phyloP scores from a whole-genome alignment of 108 stramenopile genomes.

The Skeletonema marinoi region DNA sequence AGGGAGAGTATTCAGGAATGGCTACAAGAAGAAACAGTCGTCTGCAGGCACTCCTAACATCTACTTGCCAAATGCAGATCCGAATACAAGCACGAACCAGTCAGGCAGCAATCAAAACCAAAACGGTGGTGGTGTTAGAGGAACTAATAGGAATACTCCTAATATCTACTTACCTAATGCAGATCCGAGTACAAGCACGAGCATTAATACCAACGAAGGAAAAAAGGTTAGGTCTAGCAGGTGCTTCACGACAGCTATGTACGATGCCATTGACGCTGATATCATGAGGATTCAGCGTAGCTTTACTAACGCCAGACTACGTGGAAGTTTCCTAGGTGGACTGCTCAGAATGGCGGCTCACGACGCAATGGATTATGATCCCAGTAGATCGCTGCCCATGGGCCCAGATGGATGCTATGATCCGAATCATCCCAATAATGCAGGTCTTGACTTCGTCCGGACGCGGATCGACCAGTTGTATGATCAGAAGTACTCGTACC shows the following conservation, averaged over 20 bases:
- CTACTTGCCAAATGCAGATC: not conserved
- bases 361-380: conserved; percentile 52
- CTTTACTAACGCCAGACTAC: conserved; percentile 10
- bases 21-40: not conserved
- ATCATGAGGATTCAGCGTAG: conserved; percentile 23
- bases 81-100: not conserved
- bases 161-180: not conserved
- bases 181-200: not conserved
- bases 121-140: not conserved
- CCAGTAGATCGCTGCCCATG: not conserved
- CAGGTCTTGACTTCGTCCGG: conserved; percentile 45
- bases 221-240: not conserved
- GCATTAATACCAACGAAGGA: not conserved
- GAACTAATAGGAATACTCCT: no score
- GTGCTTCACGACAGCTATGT: conserved; percentile 19
- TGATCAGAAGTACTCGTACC: conserved; percentile 19
- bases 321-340: conserved; percentile 47
- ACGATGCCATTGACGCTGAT: conserved; percentile 34
- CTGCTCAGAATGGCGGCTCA: conserved; percentile 47
- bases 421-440: conserved; percentile 29
- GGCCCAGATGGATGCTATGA: conserved; percentile 55
- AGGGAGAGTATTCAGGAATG: not conserved
- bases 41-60: not conserved
- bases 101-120: not conserved
- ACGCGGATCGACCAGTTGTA: conserved; percentile 31